Evolutionary conservation across 176 grass and related monocot species (phyloP).

Genomic region (Luzula sylvatica): DNA sequence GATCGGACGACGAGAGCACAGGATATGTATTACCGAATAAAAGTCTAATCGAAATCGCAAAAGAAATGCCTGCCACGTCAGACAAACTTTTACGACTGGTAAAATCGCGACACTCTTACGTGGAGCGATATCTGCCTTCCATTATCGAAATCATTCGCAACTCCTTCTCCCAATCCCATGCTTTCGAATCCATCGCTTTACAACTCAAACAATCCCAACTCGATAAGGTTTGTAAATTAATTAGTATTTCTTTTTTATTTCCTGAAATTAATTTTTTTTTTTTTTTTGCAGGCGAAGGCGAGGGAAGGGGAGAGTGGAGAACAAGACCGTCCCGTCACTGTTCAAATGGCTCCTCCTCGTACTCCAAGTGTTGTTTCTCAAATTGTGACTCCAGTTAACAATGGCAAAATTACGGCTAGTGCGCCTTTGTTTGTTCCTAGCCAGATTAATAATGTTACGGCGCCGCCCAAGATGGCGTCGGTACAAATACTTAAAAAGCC

Average conservation of each 20-base stretch:
- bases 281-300: slow-evolving; percentile 8
- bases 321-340: not conserved
- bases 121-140: slow-evolving; percentile 40
- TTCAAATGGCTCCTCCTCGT: slow-evolving; percentile 14
- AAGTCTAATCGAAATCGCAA: slow-evolving; percentile 80
- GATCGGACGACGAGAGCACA: slow-evolving; percentile 84
- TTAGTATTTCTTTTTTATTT: not conserved
- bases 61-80: slow-evolving; percentile 65
- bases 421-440: too few species aligned
- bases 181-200: slow-evolving; percentile 47
- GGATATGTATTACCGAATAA: slow-evolving; percentile 95
- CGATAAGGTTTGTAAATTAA: slow-evolving; percentile 48
- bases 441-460: not conserved
- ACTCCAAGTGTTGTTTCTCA: slow-evolving; percentile 26
- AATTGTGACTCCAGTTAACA: too few species aligned
- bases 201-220: slow-evolving; percentile 53
- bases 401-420: too few species aligned
- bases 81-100: slow-evolving; percentile 52
- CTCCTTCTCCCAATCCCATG: slow-evolving; percentile 40
- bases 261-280: slow-evolving; percentile 13
- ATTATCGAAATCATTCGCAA: slow-evolving; percentile 40
- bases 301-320: slow-evolving; percentile 13
- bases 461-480: slow-evolving; percentile 15
- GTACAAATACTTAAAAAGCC: slow-evolving; percentile 25
- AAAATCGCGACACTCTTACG: slow-evolving; percentile 67